Percentiles rank a stretch among this genome's conserved stretches.
Evolutionary conservation across 345 rosid species (phyloP).

Genomic region (Murraya koenigii): DNA sequence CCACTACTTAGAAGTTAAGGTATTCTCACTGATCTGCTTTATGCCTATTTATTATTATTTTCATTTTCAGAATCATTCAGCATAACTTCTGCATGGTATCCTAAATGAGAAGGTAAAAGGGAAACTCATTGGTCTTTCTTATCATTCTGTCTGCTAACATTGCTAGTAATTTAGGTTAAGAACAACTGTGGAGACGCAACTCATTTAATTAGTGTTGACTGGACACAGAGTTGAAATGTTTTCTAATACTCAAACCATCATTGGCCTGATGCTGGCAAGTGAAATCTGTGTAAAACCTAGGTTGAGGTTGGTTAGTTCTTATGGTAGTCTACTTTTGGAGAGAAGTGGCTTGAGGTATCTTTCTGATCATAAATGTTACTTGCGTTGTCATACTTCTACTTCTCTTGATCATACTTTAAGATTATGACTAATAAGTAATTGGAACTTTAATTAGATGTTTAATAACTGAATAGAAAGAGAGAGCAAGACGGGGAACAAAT

Average conservation of each 20-base stretch:
- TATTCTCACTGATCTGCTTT: conserved; percentile 24
- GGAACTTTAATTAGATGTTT: background rate
- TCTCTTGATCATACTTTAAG: background rate
- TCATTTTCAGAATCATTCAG: background rate
- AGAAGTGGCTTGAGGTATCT: background rate
- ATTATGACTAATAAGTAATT: too few relatives aligned
- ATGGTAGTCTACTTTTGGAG: background rate
- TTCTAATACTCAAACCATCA: background rate
- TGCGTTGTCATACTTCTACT: background rate
- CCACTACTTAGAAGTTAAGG: conserved; percentile 97
- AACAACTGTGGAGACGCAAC: background rate
- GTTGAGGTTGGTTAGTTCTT: background rate
- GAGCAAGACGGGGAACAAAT: background rate
- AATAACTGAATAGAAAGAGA: background rate
- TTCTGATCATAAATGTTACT: background rate
- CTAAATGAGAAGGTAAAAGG: background rate
- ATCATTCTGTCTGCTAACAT: background rate
- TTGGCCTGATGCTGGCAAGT: background rate
- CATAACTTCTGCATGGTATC: background rate
- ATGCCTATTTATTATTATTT: background rate
- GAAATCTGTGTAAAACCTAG: background rate
- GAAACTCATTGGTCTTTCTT: background rate
- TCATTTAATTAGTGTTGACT: background rate
- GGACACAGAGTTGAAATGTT: background rate
- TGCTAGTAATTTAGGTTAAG: background rate